These are phyloP conservation scores for Claviceps sp. DNA, from an alignment of 2,329 filamentous ascomycete species.

Conservation along the genomic window DNA sequence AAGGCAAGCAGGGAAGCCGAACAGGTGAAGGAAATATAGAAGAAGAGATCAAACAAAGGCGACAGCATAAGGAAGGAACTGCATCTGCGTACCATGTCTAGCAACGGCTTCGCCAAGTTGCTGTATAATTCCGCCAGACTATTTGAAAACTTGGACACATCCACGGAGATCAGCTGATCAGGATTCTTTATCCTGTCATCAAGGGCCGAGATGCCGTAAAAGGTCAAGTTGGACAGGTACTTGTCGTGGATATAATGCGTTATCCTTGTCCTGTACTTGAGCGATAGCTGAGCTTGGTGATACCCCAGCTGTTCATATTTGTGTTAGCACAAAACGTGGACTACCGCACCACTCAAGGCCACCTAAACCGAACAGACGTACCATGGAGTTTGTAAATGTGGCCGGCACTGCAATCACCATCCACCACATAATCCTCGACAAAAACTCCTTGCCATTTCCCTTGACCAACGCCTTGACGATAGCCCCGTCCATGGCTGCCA, in stretches of 20 bases:
- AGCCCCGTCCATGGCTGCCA: conserved; percentile 87
- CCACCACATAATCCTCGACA: conserved; percentile 89
- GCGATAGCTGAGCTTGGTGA: conserved; percentile 85
- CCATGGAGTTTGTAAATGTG: conserved; percentile 98
- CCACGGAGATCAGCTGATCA: conserved; percentile 92
- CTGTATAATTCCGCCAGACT: conserved; percentile 91
- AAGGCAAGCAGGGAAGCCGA: not conserved
- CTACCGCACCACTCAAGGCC: conserved; percentile 44
- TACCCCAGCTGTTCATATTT: conserved; percentile 59
- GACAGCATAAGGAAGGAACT: not conserved
- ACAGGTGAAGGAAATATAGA: too few relatives aligned
- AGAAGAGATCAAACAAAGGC: not conserved
- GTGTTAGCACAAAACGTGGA: not conserved
- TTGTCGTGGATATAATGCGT: conserved; percentile 93
- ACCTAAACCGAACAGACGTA: conserved; percentile 25
- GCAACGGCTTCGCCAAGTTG: conserved; percentile 83
- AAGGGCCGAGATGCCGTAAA: conserved; percentile 87
- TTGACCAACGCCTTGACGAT: conserved; percentile 87
- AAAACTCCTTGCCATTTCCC: conserved; percentile 80
- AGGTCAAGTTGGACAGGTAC: conserved; percentile 94
- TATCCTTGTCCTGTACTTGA: conserved; percentile 83
- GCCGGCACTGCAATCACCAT: conserved; percentile 94
- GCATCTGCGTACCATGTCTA: conserved; percentile 62
- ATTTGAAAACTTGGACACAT: conserved; percentile 92
- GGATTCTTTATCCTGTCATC: conserved; percentile 98